These are phyloP conservation scores for sweet orange (Citrus sinensis) DNA, from an alignment of 345 rosid species.

Conservation along the genomic window DVS_A1.0 CM039166.1:23871001-23871500, in stretches of 20 bases:
- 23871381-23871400: not conserved
- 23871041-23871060: too few relatives aligned
- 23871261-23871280: slow-evolving; percentile 3
- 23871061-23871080: rapidly evolving
- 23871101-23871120: too few relatives aligned
- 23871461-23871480: slow-evolving; percentile 75
- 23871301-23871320: not conserved
- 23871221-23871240: not conserved
- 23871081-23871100: slow-evolving; percentile 21
- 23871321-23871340: slow-evolving; percentile 12
- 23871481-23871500: slow-evolving; percentile 94
- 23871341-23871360: not conserved
- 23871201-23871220: not conserved
- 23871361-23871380: not conserved
- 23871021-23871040: too few relatives aligned
- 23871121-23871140: too few relatives aligned
- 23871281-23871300: not conserved
- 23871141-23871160: too few relatives aligned
- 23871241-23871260: not conserved
- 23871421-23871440: not conserved
- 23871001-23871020: too few relatives aligned
- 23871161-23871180: not conserved
- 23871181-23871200: not conserved
- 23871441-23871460: not conserved
- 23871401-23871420: not conserved